Evolutionary conservation across 768 basidiomycete species (phyloP).

Genomic region (Lactarius trivialis): DNA sequence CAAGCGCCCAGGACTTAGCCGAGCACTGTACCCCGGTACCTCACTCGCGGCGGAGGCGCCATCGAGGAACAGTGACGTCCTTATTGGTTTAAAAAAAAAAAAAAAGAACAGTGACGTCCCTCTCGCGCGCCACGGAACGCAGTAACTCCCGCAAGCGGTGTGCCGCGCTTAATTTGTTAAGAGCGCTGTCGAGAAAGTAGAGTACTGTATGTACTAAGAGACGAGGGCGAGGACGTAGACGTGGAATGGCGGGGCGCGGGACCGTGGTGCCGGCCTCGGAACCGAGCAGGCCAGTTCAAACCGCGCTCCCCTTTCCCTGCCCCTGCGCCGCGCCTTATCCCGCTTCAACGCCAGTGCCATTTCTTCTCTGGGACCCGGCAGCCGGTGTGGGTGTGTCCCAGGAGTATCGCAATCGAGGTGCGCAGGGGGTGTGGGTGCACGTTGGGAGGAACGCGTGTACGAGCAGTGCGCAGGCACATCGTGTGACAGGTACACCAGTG

Average conservation of each 20-base stretch:
- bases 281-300: conserved; percentile 21
- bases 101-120: too few species aligned
- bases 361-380: conserved; percentile 30
- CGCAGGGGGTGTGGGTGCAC: conserved; percentile 49
- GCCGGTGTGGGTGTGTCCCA: conserved; percentile 42
- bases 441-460: conserved; percentile 68
- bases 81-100: too few species aligned
- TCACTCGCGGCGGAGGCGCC: not conserved
- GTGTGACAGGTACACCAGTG: conserved; percentile 39
- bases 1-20: conserved; percentile 67
- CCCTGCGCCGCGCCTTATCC: not conserved
- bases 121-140: conserved; percentile 67
- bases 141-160: conserved; percentile 54
- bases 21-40: conserved; percentile 60
- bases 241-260: conserved; percentile 34
- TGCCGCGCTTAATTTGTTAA: conserved; percentile 6
- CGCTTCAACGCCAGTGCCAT: too few species aligned
- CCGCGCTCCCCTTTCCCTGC: conserved; percentile 24
- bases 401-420: conserved; percentile 60
- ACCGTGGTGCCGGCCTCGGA: conserved; percentile 25
- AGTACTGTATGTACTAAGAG: too few species aligned
- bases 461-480: too few species aligned
- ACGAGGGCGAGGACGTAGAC: conserved; percentile 32
- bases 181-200: conserved; percentile 23
- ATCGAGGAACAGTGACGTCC: conserved; percentile 66